Evolutionary conservation across 2,329 filamentous ascomycete genomes (phyloP).

Genomic region (Colletotrichum sp.): DNA sequence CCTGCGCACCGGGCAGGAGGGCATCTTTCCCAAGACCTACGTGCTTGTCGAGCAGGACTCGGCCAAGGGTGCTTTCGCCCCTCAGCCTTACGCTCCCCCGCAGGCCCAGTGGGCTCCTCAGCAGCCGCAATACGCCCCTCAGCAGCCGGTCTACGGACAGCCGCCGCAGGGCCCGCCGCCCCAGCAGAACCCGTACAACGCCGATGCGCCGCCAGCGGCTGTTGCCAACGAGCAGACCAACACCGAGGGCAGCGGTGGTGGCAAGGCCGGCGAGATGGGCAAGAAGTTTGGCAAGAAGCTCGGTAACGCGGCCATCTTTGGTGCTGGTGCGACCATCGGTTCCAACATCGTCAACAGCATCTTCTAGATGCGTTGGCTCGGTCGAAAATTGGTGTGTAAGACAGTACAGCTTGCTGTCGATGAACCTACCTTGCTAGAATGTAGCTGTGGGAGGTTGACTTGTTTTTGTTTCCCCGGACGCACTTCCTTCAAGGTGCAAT

Average conservation of each 20-base stretch:
- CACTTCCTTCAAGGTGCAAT: not conserved
- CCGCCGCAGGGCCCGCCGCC: constrained; percentile 46
- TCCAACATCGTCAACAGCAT: constrained; percentile 90
- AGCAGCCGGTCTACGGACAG: constrained; percentile 43
- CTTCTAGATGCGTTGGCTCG: constrained; percentile 60
- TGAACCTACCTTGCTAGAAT: not conserved
- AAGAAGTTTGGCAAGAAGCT: constrained; percentile 97
- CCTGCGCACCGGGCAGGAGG: constrained; percentile 80
- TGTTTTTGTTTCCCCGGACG: not conserved
- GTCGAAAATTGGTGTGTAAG: not conserved
- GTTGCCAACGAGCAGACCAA: constrained; percentile 64
- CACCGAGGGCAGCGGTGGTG: constrained; percentile 46
- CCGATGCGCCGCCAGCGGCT: constrained; percentile 76
- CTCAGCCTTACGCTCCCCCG: constrained; percentile 25
- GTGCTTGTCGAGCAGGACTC: constrained; percentile 74
- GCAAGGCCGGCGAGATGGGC: constrained; percentile 75
- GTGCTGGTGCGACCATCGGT: constrained; percentile 90
- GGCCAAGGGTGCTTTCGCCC: constrained; percentile 27
- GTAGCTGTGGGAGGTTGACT: not conserved
- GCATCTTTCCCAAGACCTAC: constrained; percentile 95
- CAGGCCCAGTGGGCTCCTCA: constrained; percentile 25
- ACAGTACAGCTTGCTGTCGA: not conserved
- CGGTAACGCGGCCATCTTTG: constrained; percentile 84
- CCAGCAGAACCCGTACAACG: constrained; percentile 68
- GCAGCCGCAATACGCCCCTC: constrained; percentile 22